These are phyloP conservation scores for Colletotrichum godetiae DNA, from an alignment of 2,329 filamentous ascomycete genomes.

Conservation along the genomic window DNA sequence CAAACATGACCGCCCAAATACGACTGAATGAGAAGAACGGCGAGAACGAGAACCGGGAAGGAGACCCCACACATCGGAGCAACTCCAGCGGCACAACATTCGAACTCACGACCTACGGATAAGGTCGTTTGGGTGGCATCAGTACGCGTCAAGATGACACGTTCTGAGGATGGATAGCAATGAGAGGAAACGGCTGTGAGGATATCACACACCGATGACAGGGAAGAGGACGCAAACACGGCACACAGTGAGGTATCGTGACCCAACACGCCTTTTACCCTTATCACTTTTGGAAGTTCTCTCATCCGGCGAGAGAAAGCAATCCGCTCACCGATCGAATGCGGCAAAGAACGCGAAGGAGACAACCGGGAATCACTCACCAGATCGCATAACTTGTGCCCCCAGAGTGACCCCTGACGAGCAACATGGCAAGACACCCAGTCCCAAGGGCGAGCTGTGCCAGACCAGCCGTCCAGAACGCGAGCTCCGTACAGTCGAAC, in stretches of 20 bases:
- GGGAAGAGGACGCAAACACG: background rate
- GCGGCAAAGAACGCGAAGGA: background rate
- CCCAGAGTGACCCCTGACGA: slow-evolving; percentile 59
- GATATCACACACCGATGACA: background rate
- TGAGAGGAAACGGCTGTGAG: background rate
- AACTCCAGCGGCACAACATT: background rate
- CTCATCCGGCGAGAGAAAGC: background rate
- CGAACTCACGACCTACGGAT: background rate
- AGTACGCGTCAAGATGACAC: background rate
- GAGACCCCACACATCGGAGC: background rate
- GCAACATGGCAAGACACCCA: slow-evolving; percentile 54
- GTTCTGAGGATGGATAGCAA: background rate
- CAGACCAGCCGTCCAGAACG: slow-evolving; percentile 59
- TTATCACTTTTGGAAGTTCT: background rate
- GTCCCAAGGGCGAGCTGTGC: slow-evolving; percentile 38
- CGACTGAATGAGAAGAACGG: background rate
- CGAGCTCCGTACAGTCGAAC: slow-evolving; percentile 51
- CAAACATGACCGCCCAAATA: background rate
- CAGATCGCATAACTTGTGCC: slow-evolving; percentile 61
- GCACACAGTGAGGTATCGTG: background rate
- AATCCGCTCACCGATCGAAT: background rate
- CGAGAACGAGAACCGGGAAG: background rate
- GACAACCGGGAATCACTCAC: slow-evolving; percentile 47
- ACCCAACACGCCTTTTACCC: background rate
- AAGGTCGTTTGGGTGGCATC: background rate